Evolutionary conservation across 805 yeast genomes (phyloP).

Genomic region (Dipodascopsis uninucleata): DNA sequence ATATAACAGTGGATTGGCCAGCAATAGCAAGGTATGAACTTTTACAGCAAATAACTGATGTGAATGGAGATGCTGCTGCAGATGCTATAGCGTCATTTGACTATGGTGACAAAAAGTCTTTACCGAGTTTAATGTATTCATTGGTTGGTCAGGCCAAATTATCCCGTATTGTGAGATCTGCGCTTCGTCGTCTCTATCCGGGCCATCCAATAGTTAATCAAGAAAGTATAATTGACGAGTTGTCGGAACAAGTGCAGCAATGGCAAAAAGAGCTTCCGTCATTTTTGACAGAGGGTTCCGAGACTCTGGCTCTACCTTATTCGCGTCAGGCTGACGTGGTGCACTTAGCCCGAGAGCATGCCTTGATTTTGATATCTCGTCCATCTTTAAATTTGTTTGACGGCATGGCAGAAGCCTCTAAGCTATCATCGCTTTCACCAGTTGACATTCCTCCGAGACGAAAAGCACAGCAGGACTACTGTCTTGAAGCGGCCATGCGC

Average conservation of each 20-base stretch:
- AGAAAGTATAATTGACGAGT: conserved; percentile 14
- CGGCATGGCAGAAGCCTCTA: background rate
- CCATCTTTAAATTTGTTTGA: conserved; percentile 11
- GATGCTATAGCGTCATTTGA: conserved; percentile 11
- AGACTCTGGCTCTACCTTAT: conserved; percentile 12
- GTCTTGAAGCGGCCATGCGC: conserved; percentile 15
- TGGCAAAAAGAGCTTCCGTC: conserved; percentile 16
- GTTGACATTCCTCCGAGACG: background rate
- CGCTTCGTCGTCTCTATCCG: conserved; percentile 9
- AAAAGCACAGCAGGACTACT: conserved; percentile 16
- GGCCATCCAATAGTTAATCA: conserved; percentile 2
- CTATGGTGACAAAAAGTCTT: background rate
- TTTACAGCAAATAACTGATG: conserved; percentile 2
- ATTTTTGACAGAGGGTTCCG: conserved; percentile 8
- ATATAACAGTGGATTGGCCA: conserved; percentile 18
- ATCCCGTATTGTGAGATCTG: conserved; percentile 12
- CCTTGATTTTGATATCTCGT: conserved; percentile 19
- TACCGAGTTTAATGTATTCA: conserved; percentile 18
- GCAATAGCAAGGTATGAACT: conserved; percentile 7
- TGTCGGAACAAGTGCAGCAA: conserved; percentile 8
- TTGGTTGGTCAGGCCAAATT: conserved; percentile 23
- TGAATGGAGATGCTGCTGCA: conserved; percentile 13
- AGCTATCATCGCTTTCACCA: background rate
- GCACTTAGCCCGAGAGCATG: conserved; percentile 21
- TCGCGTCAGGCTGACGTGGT: conserved; percentile 17